Base-by-base conservation (phyloP, 768 basidiomycete genomes). In the Rhodotorula babjevae region DNA sequence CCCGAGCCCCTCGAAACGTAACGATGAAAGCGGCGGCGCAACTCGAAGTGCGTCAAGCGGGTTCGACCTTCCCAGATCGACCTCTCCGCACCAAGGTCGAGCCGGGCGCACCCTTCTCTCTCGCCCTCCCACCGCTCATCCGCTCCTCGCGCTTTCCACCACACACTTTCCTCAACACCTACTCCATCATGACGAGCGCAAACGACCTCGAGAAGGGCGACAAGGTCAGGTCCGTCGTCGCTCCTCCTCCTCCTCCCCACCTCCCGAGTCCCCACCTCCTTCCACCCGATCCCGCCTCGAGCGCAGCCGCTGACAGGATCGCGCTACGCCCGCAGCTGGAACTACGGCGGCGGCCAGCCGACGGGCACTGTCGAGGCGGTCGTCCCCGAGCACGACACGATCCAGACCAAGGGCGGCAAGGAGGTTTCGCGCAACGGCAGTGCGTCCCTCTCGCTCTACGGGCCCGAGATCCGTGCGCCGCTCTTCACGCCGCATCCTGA, bases 351-450 rank as follows among this genome's bases (percentile, higher is more conserved):
- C 25, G 70, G 70, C 15, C 71, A 72, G 44, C 71, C 71, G 2
- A 53, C 42, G 15, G 71, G 71, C 1, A 68, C 63, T 4, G 71
- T 72, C 52, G 59, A 72, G 56, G 57, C 57, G 5, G 71, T 72
- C 50, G 71, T 72, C 15, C 71, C 71, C 50, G 67, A 72, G 11
- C 71, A 72, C 53, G 59, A 72, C 67, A 72, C 71, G 21, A 72
- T 72, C 63, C n/a, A 64, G 52, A 72, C 71, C 31, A 72, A 72
- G 57, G 63, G 63, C 23, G 71, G 71, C 40, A 72, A 68, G 47
- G 71, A 72, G 64, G 71, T 72, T 3, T 68, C 67, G 5, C 49
- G 71, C 44, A 72, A 72, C 14, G 71, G 71, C 19, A 72, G 68
- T 69, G 23, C 44, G 68, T 69, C 47, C 14, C 36, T 9, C 47